A percentile compares a stretch with the other conserved stretches of the same genome.
Conservation (phyloP, 73 alveolate species). For the Blepharisma japonicum region DNA sequence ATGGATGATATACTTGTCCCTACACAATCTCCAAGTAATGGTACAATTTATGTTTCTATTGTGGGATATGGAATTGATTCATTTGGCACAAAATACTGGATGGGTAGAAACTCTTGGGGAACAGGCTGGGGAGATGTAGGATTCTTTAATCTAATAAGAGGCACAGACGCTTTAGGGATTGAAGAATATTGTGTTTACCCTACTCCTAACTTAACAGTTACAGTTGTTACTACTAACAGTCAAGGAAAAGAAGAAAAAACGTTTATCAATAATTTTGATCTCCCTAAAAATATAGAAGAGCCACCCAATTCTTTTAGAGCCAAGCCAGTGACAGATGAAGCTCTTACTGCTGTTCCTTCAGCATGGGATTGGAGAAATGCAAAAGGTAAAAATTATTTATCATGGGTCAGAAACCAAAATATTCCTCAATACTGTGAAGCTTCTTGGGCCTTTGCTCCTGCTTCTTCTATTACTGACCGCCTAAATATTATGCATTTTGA, state of each 20-base stretch:
- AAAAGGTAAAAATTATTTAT: conserved; percentile 58
- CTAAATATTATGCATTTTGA: conserved; percentile 54
- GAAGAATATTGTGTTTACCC: conserved; percentile 79
- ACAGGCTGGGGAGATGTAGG: conserved; percentile 91
- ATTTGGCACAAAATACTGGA: conserved; percentile 83
- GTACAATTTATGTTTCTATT: conserved; percentile 75
- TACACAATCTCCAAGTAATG: conserved; percentile 40
- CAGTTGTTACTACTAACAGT: conserved; percentile 25
- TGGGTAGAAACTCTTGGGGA: conserved; percentile 91
- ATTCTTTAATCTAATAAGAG: conserved; percentile 77
- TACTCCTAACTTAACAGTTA: conserved; percentile 53
- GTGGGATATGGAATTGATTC: conserved; percentile 88
- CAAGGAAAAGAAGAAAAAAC: no score
- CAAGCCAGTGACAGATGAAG: no score
- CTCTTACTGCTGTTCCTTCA: conserved; percentile 42
- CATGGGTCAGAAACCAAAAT: conserved; percentile 73
- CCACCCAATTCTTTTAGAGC: no score
- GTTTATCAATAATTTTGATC: no score
- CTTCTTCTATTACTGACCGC: conserved; percentile 84
- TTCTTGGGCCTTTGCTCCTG: conserved; percentile 85
- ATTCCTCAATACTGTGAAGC: conserved; percentile 78
- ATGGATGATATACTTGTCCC: conserved; percentile 63
- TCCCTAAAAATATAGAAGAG: no score
- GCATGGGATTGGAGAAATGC: conserved; percentile 72
- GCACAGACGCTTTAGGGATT: conserved; percentile 65